These are phyloP conservation scores for Paraconiothyrium sp. DNA, from an alignment of 2,329 filamentous ascomycete species.

Conservation along the genomic window DNA sequence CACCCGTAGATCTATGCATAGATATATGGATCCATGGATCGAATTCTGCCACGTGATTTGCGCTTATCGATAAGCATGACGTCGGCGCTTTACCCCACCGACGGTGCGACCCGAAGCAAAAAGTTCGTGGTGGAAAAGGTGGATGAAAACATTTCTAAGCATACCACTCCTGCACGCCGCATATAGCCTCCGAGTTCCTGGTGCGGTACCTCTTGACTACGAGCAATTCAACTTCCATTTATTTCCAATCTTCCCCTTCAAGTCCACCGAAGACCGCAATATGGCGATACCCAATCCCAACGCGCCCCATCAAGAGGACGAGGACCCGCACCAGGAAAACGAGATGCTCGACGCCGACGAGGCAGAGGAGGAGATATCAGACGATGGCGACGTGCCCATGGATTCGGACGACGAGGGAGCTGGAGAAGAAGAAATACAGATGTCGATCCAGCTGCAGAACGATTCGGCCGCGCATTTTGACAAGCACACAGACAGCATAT, in stretches of 20 bases:
- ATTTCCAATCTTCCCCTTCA: not conserved
- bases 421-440: constrained; percentile 63
- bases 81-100: constrained; percentile 35
- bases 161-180: constrained; percentile 22
- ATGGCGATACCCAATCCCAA: constrained; percentile 40
- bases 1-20: too few relatives aligned
- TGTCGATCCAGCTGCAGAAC: constrained; percentile 85
- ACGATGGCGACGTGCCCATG: constrained; percentile 79
- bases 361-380: constrained; percentile 76
- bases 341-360: constrained; percentile 81
- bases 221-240: not conserved
- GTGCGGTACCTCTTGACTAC: not conserved
- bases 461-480: constrained; percentile 96
- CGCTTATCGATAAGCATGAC: constrained; percentile 38
- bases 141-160: constrained; percentile 47
- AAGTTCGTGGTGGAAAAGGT: constrained; percentile 40
- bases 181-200: constrained; percentile 20
- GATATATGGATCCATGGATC: not conserved
- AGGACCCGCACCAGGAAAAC: constrained; percentile 68
- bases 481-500: constrained; percentile 87
- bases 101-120: constrained; percentile 35
- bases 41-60: constrained; percentile 14
- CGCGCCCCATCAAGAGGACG: constrained; percentile 41
- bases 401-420: constrained; percentile 74
- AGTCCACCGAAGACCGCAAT: not conserved